A percentile compares a stretch with the other conserved stretches of the same genome.
phyloP scores from a whole-genome alignment of 352 stramenopile genomes.

The Aphanomyces cochlioides region DNA sequence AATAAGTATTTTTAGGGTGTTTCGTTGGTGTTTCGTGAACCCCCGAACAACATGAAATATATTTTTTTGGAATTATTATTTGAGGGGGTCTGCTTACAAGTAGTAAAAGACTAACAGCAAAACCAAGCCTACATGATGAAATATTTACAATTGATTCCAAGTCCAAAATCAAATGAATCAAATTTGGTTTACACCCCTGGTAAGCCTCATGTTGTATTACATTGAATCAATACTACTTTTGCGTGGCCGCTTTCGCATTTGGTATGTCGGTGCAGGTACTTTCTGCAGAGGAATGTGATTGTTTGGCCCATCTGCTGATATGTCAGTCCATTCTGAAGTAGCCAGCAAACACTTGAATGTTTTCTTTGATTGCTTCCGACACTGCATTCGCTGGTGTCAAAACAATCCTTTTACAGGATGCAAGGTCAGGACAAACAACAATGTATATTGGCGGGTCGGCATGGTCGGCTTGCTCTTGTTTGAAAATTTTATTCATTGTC shows the following conservation, averaged over 20 bases:
- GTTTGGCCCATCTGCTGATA: conserved; percentile 6
- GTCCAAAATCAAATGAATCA: background rate
- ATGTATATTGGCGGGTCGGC: conserved; percentile 12
- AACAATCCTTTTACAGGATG: conserved; percentile 13
- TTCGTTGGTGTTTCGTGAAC: too few relatives aligned
- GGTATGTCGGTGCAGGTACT: background rate
- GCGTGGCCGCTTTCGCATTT: conserved; percentile 2
- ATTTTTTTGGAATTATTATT: too few relatives aligned
- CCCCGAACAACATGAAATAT: too few relatives aligned
- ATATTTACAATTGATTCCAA: background rate
- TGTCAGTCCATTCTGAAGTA: conserved; percentile 5
- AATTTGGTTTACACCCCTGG: background rate
- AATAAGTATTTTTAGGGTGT: too few relatives aligned
- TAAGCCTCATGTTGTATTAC: background rate
- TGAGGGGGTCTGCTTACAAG: too few relatives aligned
- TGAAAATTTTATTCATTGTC: conserved; percentile 7
- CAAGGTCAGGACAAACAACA: conserved; percentile 12
- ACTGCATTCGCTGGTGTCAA: background rate
- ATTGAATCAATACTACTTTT: background rate
- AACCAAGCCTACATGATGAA: too few relatives aligned
- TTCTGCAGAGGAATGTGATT: background rate
- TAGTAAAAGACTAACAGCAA: too few relatives aligned
- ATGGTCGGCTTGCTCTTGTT: background rate
- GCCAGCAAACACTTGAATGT: conserved; percentile 9
- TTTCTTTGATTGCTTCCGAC: conserved; percentile 12